Evolutionary conservation across 73 alveolate species (phyloP), one percentile per base, ranked within the genome.

Genomic region (Breviolum minutum): DNA sequence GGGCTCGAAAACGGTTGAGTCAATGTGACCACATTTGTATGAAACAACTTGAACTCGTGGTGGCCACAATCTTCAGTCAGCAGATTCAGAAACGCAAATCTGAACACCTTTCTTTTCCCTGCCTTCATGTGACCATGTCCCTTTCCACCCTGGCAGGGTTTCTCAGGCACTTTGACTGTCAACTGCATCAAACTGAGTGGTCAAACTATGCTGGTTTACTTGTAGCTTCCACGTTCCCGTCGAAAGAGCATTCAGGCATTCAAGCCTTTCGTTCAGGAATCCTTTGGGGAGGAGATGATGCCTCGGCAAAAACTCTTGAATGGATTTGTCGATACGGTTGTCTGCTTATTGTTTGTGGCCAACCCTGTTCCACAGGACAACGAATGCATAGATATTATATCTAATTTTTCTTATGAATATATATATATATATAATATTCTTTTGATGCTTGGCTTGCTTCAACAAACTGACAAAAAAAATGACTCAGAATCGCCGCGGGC

Each of bases 71-170:
- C 26, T 9, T 82, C 20, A 2, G 19, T 61, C n/a, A 48, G 73
- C 71, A 7, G 71, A 10, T 48, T 14, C 40, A 48, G 71, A 7
- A 48, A 7, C 8, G 30, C 90, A 54, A 54, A 22, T 27, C 86
- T 30, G 71, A n/a, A 77, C 11, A 77, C 86, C 27, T 26, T 16
- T 6, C 7, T 48, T 19, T 13, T 80, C 12, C 68, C 13, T 40
- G 76, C 92, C 92, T 83, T 83, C 61, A 19, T 24, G 74, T 61
- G 87, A 9, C 30, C 22, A 26, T 82, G 73, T 60, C 92, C 92
- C n/a, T 83, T 83, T 61, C 92, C 92, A 20, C 92, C 92, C 92
- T 83, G 76, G 73, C 88, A 83, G 60, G 92, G 60, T 61, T 14
- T 14, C n/a, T 22, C 17, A 14, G 24, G 77, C 77, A 14, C 77